These are phyloP conservation scores for Inonotus obliquus DNA, from an alignment of 1,284 basidiomycete genomes.

Conservation along the genomic window DNA sequence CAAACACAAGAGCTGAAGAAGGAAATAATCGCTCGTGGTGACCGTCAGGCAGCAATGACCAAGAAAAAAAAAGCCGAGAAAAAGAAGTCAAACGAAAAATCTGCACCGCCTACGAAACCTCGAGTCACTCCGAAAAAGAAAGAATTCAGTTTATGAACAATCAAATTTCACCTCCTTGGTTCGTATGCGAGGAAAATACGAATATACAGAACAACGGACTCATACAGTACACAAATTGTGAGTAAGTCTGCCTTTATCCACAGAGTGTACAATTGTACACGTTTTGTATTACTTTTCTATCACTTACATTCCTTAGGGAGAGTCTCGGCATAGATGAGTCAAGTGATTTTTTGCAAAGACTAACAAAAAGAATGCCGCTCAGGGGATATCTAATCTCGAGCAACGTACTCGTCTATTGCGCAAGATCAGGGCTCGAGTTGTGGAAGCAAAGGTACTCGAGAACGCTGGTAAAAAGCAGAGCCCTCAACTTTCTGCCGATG, in stretches of 20 bases:
- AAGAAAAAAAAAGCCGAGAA: neutral
- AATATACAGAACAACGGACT: neutral
- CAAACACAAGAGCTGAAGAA: conserved; percentile 20
- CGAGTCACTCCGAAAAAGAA: neutral
- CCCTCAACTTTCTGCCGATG: too few relatives aligned
- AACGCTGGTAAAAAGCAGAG: too few relatives aligned
- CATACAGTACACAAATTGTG: conserved; percentile 5
- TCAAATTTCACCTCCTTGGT: neutral
- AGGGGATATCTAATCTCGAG: neutral
- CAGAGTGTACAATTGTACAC: neutral
- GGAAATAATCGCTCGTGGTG: neutral
- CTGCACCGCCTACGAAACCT: too few relatives aligned
- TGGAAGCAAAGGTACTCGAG: too few relatives aligned
- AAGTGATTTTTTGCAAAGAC: conserved; percentile 13
- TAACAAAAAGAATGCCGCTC: conserved; percentile 3
- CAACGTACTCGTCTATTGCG: neutral
- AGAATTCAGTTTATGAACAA: neutral
- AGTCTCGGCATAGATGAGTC: conserved; percentile 9
- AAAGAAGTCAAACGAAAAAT: neutral
- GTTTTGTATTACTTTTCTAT: too few relatives aligned
- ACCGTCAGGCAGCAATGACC: neutral
- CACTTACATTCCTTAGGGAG: conserved; percentile 15
- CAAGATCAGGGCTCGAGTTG: too few relatives aligned
- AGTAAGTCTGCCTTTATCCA: neutral
- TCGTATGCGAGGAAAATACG: neutral